Conservation (phyloP, 257 asterid species). For the Leonotis leonurus region DNA sequence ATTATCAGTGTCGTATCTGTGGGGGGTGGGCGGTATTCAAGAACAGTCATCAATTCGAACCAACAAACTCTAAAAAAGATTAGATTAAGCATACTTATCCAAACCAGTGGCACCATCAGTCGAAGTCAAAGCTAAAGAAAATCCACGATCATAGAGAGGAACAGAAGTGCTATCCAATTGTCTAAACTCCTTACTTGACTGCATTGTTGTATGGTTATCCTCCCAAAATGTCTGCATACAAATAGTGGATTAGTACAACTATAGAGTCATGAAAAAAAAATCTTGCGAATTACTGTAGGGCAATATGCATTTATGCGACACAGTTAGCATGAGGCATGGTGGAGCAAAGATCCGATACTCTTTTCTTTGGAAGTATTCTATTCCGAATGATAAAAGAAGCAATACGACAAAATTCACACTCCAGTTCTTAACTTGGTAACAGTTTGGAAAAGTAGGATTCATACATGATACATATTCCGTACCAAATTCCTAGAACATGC, state of each 20-base stretch:
- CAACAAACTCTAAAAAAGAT: slow-evolving; percentile 7
- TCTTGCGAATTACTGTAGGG: slow-evolving; percentile 3
- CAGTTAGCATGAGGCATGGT: not conserved
- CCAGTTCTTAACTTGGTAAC: not conserved
- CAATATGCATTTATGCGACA: slow-evolving; percentile 1
- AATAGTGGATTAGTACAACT: slow-evolving; percentile 14
- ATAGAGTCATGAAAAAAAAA: not conserved
- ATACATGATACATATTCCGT: too few relatives aligned
- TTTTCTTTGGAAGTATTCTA: not conserved
- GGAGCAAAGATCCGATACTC: not conserved
- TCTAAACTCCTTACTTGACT: slow-evolving; percentile 37
- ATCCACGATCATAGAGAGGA: slow-evolving; percentile 94
- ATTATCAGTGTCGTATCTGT: too few relatives aligned
- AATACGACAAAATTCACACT: slow-evolving; percentile 4
- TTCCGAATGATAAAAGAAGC: too few relatives aligned
- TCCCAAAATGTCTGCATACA: slow-evolving; percentile 78
- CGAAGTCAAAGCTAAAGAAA: slow-evolving; percentile 73
- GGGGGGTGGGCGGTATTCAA: too few relatives aligned
- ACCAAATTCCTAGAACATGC: too few relatives aligned
- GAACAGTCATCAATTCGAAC: not conserved
- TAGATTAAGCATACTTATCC: slow-evolving; percentile 47
- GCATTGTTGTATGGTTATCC: slow-evolving; percentile 49
- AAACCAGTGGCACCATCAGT: slow-evolving; percentile 48
- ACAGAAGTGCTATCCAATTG: slow-evolving; percentile 66
- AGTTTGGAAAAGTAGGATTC: not conserved